Evolutionary conservation across 352 stramenopile genomes (phyloP).

Genomic region (Phytophthora citricola): DNA sequence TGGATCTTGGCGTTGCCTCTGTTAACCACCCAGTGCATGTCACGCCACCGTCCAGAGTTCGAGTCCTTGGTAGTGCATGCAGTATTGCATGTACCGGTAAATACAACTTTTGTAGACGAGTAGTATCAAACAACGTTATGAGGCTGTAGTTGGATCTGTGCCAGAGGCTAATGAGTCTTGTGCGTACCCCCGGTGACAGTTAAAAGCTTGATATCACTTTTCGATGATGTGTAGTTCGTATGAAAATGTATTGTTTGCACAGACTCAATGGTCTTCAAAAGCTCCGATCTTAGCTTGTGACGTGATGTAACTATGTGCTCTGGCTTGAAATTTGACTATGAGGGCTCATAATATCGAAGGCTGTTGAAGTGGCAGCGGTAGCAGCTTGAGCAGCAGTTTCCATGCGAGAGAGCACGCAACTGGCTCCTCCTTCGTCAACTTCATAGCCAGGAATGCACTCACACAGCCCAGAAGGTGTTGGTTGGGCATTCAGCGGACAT

Average conservation of each 20-base stretch:
- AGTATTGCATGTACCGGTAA: too few species aligned
- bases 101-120: too few species aligned
- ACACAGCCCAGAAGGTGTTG: slow-evolving; percentile 41
- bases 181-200: too few species aligned
- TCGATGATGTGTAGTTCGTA: too few species aligned
- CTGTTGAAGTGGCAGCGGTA: slow-evolving; percentile 10
- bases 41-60: too few species aligned
- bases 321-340: slow-evolving; percentile 21
- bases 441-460: slow-evolving; percentile 55
- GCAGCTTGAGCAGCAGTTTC: slow-evolving; percentile 18
- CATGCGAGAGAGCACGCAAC: slow-evolving; percentile 44
- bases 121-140: too few species aligned
- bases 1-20: too few species aligned
- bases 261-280: slow-evolving; percentile 1
- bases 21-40: too few species aligned
- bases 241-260: not conserved
- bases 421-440: slow-evolving; percentile 27
- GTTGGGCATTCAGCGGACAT: slow-evolving; percentile 48
- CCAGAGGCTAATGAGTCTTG: too few species aligned
- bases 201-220: too few species aligned
- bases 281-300: not conserved
- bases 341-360: slow-evolving; percentile 24
- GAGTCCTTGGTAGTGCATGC: too few species aligned
- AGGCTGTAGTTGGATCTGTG: too few species aligned
- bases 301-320: not conserved